A percentile compares a stretch with the other conserved stretches of the same genome.
Evolutionary conservation across 2,329 filamentous ascomycete genomes (phyloP).

Genomic region (Fusarium goolgardi): DNA sequence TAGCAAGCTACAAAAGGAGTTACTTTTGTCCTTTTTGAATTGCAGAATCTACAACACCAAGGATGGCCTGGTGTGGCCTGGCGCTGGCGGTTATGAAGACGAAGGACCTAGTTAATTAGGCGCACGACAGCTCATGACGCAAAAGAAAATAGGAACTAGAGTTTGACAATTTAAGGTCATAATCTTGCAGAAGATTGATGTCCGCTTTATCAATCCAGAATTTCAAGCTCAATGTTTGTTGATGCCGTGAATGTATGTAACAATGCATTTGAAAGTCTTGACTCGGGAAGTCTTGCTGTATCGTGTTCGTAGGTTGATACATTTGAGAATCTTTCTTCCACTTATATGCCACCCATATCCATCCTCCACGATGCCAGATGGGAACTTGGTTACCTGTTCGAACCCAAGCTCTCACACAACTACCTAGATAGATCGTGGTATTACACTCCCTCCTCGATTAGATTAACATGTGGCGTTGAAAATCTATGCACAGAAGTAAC

Average conservation of each 20-base stretch:
- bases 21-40: slow-evolving; percentile 46
- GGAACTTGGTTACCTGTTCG: neutral
- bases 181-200: neutral
- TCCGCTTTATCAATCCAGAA: slow-evolving; percentile 29
- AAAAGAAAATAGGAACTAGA: slow-evolving; percentile 33
- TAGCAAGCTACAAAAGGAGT: slow-evolving; percentile 37
- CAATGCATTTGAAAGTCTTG: too few species aligned
- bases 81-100: slow-evolving; percentile 38
- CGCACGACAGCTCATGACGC: slow-evolving; percentile 35
- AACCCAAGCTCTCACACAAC: neutral
- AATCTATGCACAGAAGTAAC: neutral
- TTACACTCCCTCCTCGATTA: neutral
- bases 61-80: slow-evolving; percentile 43
- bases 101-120: slow-evolving; percentile 40
- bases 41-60: slow-evolving; percentile 29
- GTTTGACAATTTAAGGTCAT: slow-evolving; percentile 29
- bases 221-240: slow-evolving; percentile 29
- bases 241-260: neutral
- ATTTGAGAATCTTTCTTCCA: neutral
- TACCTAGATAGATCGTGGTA: neutral
- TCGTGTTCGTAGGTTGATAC: neutral
- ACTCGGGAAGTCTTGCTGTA: too few species aligned
- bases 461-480: neutral
- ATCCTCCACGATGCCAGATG: neutral
- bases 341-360: neutral